Conservation (phyloP, 192 early-diverging fungal species). For the Rhizoclosmatium globosum region DNA sequence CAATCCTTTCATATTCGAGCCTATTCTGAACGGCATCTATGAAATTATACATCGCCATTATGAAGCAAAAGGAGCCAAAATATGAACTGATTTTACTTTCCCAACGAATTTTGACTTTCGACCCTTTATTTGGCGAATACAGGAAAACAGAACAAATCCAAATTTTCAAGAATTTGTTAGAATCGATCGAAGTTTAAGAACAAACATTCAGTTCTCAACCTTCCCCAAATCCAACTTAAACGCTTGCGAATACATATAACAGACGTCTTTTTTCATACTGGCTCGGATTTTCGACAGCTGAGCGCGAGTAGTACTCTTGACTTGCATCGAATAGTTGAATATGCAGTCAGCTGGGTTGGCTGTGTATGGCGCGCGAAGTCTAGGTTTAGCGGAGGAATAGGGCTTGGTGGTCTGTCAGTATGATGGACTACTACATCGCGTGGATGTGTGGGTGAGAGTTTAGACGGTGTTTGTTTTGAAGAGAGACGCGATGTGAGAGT, state of each 20-base stretch:
- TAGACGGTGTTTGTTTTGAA: background rate
- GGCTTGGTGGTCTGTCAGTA: background rate
- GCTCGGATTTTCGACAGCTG: background rate
- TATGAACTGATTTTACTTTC: no score
- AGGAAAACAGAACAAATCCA: no score
- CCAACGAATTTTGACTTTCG: no score
- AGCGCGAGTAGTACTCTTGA: background rate
- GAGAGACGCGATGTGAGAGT: background rate
- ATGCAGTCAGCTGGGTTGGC: background rate
- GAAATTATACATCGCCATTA: no score
- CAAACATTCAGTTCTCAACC: background rate
- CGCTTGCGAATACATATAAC: background rate
- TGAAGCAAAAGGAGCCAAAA: no score
- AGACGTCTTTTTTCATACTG: constrained; percentile 15
- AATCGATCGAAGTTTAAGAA: background rate
- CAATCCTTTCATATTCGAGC: no score
- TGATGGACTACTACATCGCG: background rate
- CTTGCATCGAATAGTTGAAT: constrained; percentile 32
- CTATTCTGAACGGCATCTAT: no score
- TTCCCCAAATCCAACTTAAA: background rate
- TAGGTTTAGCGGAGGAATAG: background rate
- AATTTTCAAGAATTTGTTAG: no score
- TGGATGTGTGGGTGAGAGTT: background rate
- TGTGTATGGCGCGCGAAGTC: background rate
- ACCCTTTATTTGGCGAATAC: no score